A percentile compares a stretch with the other conserved stretches of the same genome.
phyloP scores from a whole-genome alignment of 768 basidiomycete genomes.

The Boletales sp. region DNA sequence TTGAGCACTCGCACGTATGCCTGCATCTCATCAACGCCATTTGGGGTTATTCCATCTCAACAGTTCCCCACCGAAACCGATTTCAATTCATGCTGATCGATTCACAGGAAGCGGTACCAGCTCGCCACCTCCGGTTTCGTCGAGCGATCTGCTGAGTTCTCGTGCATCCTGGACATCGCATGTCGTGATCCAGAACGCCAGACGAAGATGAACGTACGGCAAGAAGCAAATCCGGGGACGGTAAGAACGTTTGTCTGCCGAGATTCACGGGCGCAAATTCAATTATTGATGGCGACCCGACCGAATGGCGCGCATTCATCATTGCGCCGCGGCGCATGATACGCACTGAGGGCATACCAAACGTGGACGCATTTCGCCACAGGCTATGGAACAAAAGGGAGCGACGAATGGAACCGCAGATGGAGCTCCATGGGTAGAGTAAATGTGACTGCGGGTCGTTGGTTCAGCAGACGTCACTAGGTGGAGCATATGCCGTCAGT shows the following conservation, averaged over 20 bases:
- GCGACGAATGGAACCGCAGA: not conserved
- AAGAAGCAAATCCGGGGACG: not conserved
- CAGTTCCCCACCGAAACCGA: no score
- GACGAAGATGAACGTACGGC: not conserved
- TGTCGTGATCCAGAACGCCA: not conserved
- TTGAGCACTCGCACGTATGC: not conserved
- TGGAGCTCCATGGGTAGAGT: no score
- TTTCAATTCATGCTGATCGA: not conserved
- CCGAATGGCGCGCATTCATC: not conserved
- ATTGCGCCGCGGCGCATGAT: not conserved
- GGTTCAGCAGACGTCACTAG: no score
- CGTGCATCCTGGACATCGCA: not conserved
- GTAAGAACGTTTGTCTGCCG: slow-evolving; percentile 4
- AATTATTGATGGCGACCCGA: not conserved
- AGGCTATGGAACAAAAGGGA: not conserved
- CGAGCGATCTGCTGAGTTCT: not conserved
- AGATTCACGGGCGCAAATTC: slow-evolving; percentile 1
- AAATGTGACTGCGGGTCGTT: not conserved
- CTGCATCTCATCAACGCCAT: not conserved
- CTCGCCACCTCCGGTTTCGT: no score
- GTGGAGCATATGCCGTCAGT: no score
- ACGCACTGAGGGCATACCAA: not conserved
- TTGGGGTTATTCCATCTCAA: not conserved
- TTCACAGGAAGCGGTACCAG: not conserved
- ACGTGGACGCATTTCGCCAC: not conserved